These are phyloP conservation scores for Prunus yedoensis DNA, from an alignment of 331 rosid genomes.

Conservation along the genomic window DNA sequence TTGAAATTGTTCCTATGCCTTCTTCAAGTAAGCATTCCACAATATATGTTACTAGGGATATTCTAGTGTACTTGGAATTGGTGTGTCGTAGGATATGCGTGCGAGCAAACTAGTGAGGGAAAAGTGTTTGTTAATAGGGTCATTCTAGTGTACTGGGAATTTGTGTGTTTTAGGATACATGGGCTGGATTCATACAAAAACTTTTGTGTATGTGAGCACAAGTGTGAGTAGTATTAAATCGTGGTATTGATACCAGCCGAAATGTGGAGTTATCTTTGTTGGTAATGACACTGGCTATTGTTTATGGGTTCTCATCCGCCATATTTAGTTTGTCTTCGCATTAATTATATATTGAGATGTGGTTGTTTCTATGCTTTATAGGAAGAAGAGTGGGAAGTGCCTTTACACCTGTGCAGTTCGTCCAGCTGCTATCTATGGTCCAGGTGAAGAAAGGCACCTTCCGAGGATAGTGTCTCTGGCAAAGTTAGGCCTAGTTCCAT, in stretches of 20 bases:
- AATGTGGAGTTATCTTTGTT: neutral
- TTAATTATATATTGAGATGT: neutral
- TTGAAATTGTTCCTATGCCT: neutral
- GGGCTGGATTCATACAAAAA: neutral
- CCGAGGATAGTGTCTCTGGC: constrained; percentile 79
- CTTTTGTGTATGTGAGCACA: neutral
- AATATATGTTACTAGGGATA: neutral
- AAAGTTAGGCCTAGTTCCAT: constrained; percentile 68
- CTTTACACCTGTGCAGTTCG: constrained; percentile 86
- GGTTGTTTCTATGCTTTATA: constrained; percentile 20
- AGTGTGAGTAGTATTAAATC: neutral
- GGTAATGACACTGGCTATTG: neutral
- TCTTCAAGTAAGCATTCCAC: neutral
- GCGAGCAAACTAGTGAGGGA: neutral
- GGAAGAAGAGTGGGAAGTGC: constrained; percentile 50
- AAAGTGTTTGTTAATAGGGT: neutral
- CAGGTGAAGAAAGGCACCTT: constrained; percentile 92
- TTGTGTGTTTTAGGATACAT: neutral
- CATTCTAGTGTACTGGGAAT: neutral
- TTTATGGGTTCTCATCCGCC: neutral
- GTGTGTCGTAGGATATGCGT: neutral
- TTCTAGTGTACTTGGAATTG: neutral
- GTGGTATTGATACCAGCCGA: neutral
- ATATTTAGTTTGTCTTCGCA: neutral
- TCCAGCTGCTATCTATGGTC: constrained; percentile 92